Evolutionary conservation across 2,329 filamentous ascomycete genomes (phyloP).

Genomic region (Verticillium isaacii): DNA sequence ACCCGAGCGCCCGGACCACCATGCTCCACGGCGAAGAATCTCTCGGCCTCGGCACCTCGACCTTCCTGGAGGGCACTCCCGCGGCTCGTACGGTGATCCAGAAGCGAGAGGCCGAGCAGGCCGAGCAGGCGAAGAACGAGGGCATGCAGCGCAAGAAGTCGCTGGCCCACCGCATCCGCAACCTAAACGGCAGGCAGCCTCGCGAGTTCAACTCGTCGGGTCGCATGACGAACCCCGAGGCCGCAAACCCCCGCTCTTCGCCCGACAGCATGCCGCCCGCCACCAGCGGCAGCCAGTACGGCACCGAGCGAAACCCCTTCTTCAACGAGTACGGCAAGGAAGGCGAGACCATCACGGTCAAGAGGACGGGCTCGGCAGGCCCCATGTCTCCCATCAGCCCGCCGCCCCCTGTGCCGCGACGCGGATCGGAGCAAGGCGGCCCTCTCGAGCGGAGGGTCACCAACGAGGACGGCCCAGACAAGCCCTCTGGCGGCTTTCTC

Average conservation of each 20-base stretch:
- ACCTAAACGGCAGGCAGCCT: constrained; percentile 65
- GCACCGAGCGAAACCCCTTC: constrained; percentile 68
- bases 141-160: constrained; percentile 89
- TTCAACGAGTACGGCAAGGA: constrained; percentile 69
- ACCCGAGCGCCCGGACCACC: constrained; percentile 62
- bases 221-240: constrained; percentile 54
- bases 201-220: constrained; percentile 56
- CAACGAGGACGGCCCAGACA: constrained; percentile 35
- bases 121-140: constrained; percentile 45
- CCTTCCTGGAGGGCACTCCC: constrained; percentile 90
- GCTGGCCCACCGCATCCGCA: constrained; percentile 83
- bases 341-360: constrained; percentile 45
- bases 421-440: constrained; percentile 26
- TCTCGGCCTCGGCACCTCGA: constrained; percentile 84
- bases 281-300: constrained; percentile 22
- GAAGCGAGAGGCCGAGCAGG: constrained; percentile 66
- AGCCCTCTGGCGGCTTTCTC: constrained; percentile 58
- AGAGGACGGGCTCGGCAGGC: constrained; percentile 27
- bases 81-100: constrained; percentile 77
- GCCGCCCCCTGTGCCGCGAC: constrained; percentile 34
- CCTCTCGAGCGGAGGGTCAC: constrained; percentile 62
- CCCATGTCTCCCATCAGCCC: constrained; percentile 52
- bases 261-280: constrained; percentile 30
- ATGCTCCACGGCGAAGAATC: constrained; percentile 80
- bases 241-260: constrained; percentile 34